These are phyloP conservation scores for Xylariaceae sp. DNA, from an alignment of 2,329 filamentous ascomycete genomes.

Conservation along the genomic window DNA sequence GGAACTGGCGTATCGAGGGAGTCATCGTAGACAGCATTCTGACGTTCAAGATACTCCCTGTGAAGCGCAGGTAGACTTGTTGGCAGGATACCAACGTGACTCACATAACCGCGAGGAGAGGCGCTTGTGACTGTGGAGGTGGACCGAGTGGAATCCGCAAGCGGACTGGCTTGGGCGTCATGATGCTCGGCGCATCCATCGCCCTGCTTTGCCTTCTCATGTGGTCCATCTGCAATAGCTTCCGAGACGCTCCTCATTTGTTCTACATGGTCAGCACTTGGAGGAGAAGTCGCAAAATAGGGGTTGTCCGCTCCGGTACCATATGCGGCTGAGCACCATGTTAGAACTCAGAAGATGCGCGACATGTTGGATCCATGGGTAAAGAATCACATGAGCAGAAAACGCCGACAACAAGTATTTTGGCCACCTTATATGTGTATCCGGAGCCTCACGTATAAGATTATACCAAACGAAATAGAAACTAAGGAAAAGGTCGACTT, in stretches of 20 bases:
- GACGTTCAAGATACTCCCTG: conserved; percentile 78
- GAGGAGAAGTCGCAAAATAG: conserved; percentile 42
- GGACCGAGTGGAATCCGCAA: conserved; percentile 52
- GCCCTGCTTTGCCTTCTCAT: conserved; percentile 16
- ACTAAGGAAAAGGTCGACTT: conserved; percentile 39
- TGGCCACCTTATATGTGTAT: background rate
- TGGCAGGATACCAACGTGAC: conserved; percentile 85
- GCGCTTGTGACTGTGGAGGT: conserved; percentile 45
- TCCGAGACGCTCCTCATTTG: conserved; percentile 53
- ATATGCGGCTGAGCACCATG: conserved; percentile 42
- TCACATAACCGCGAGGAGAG: conserved; percentile 57
- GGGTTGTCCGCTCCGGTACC: conserved; percentile 39
- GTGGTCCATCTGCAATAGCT: conserved; percentile 38
- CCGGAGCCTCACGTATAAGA: background rate
- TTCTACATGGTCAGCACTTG: conserved; percentile 44
- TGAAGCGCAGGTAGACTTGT: conserved; percentile 89
- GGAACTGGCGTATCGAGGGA: conserved; percentile 40
- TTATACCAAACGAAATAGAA: background rate
- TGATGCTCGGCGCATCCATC: conserved; percentile 18
- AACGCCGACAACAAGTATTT: background rate
- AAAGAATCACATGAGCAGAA: background rate
- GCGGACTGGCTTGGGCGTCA: conserved; percentile 43
- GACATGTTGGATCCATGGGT: background rate
- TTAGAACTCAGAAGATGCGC: background rate
- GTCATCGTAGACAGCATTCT: conserved; percentile 48